phyloP scores from a whole-genome alignment of 2,329 filamentous ascomycete genomes.

The Paecilomyces formosus region DNA sequence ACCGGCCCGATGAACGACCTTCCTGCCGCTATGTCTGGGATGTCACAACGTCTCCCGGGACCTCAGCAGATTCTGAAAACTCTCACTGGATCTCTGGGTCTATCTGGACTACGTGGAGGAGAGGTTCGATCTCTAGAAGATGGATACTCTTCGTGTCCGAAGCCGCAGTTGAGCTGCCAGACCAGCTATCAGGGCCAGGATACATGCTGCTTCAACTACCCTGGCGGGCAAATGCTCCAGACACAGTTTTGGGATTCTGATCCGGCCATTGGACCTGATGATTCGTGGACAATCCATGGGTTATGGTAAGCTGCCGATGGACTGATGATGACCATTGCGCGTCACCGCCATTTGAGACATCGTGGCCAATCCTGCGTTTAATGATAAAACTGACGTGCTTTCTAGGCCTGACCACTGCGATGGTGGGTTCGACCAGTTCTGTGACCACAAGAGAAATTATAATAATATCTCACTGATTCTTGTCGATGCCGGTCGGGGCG shows the following conservation, averaged over 20 bases:
- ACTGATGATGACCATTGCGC: neutral
- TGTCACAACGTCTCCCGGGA: conserved; percentile 20
- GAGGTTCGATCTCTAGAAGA: conserved; percentile 1
- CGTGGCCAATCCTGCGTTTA: neutral
- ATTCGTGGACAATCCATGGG: conserved; percentile 70
- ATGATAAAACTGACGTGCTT: neutral
- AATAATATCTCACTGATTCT: conserved; percentile 60
- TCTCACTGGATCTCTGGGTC: conserved; percentile 21
- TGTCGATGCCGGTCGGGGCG: conserved; percentile 44
- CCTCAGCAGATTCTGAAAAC: conserved; percentile 28
- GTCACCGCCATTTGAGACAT: neutral
- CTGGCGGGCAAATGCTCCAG: conserved; percentile 62
- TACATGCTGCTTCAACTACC: conserved; percentile 68
- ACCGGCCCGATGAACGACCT: neutral
- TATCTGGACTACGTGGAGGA: conserved; percentile 13
- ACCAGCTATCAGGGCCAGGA: conserved; percentile 54
- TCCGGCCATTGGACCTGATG: conserved; percentile 56
- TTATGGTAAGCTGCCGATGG: conserved; percentile 45
- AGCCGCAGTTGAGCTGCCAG: conserved; percentile 52
- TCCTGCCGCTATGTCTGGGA: conserved; percentile 10
- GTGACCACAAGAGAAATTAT: conserved; percentile 56
- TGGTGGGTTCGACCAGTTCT: conserved; percentile 60
- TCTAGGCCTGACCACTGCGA: conserved; percentile 59
- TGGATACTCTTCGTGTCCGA: conserved; percentile 21
- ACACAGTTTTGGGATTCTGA: conserved; percentile 73